Conservation (phyloP, 129 eudicot genomes). For the Artemisia annua region DNA sequence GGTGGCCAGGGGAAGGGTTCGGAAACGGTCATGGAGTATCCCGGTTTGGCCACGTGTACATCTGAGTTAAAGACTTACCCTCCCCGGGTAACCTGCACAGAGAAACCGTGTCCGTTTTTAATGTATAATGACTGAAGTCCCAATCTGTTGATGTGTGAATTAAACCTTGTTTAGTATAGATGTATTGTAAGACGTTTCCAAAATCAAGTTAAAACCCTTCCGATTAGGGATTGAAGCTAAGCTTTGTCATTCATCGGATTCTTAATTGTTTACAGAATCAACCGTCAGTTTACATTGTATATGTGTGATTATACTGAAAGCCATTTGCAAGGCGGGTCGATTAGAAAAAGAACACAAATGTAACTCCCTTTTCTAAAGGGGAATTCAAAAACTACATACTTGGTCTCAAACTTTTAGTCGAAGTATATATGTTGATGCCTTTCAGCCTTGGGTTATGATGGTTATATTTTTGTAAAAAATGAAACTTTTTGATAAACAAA, state of each 20-base stretch:
- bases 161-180: slow-evolving; percentile 6
- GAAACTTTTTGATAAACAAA: not conserved
- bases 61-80: no score
- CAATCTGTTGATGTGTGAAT: slow-evolving; percentile 3
- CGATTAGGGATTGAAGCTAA: no score
- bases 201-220: not conserved
- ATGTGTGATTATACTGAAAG: not conserved
- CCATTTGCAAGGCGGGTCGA: not conserved
- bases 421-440: not conserved
- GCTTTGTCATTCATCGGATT: no score
- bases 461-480: not conserved
- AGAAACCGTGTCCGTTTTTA: no score
- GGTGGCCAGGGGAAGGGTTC: no score
- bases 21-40: no score
- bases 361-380: no score
- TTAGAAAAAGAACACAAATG: not conserved
- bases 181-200: not conserved
- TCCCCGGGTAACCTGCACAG: no score
- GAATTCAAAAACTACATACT: not conserved
- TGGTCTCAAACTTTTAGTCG: not conserved
- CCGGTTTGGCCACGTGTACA: no score
- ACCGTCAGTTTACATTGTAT: not conserved
- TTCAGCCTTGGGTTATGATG: not conserved
- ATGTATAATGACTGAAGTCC: no score
- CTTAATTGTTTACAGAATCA: no score